phyloP scores from a whole-genome alignment of 2,329 filamentous ascomycete species.

The Xylariaceae sp. region DNA sequence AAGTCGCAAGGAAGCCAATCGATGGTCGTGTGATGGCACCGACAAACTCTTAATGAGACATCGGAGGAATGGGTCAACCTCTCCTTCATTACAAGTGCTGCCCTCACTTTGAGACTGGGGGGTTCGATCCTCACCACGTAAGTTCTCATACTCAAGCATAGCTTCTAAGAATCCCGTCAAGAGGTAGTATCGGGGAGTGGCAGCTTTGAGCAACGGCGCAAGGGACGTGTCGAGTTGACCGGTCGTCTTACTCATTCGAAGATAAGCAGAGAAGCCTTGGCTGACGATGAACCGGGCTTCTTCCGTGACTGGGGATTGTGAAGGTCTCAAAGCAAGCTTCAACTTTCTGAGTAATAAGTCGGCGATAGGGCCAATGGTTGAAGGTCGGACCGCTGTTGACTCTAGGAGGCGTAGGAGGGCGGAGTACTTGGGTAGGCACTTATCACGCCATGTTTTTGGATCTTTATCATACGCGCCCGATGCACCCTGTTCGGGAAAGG shows the following conservation, averaged over 20 bases:
- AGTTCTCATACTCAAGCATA: conserved; percentile 60
- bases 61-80: conserved; percentile 66
- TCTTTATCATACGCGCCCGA: conserved; percentile 60
- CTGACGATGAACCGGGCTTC: conserved; percentile 76
- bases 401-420: conserved; percentile 69
- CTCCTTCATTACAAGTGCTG: conserved; percentile 54
- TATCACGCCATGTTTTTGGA: conserved; percentile 65
- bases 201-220: conserved; percentile 69
- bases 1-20: conserved; percentile 75
- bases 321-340: conserved; percentile 67
- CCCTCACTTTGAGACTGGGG: conserved; percentile 40
- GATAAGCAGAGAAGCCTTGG: conserved; percentile 75
- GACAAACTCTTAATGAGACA: conserved; percentile 76
- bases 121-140: conserved; percentile 34
- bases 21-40: conserved; percentile 74
- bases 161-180: conserved; percentile 70
- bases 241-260: conserved; percentile 67
- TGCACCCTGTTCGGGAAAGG: conserved; percentile 67
- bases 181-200: conserved; percentile 69
- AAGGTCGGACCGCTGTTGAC: conserved; percentile 67
- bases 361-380: conserved; percentile 69
- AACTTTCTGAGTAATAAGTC: conserved; percentile 70
- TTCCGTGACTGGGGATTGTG: conserved; percentile 62
- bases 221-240: conserved; percentile 64
- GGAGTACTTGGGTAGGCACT: conserved; percentile 71